These are phyloP conservation scores for Saccharomyces hybrid DNA, from an alignment of 1,139 yeast species.

Conservation along the genomic window DNA sequence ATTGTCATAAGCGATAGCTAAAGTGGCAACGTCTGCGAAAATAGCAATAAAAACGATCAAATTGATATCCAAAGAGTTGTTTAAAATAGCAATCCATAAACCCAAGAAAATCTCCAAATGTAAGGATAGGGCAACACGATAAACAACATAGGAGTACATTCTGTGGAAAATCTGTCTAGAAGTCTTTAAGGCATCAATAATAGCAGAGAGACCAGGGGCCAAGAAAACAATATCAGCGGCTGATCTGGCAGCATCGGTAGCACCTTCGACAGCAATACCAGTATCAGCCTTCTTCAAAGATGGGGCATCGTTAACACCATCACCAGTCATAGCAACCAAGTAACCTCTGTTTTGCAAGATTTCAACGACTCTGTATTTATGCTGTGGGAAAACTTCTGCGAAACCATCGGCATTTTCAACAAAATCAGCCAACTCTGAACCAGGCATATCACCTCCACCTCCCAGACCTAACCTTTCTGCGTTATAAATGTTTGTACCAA, in stretches of 20 bases:
- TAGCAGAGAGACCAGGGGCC: constrained; percentile 94
- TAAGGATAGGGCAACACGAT: constrained; percentile 90
- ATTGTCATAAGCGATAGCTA: constrained; percentile 92
- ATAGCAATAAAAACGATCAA: constrained; percentile 90
- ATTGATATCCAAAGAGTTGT: constrained; percentile 74
- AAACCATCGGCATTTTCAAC: constrained; percentile 97
- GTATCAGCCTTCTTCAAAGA: constrained; percentile 94
- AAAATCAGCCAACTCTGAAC: constrained; percentile 91
- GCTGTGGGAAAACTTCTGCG: constrained; percentile 97
- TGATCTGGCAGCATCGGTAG: constrained; percentile 92
- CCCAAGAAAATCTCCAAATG: constrained; percentile 91
- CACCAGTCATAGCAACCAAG: constrained; percentile 98
- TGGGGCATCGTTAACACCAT: constrained; percentile 96
- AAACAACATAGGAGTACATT: constrained; percentile 93
- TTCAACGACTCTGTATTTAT: constrained; percentile 68
- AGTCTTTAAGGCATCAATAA: constrained; percentile 87
- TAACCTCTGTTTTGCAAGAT: constrained; percentile 62
- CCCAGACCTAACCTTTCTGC: constrained; percentile 95
- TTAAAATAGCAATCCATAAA: constrained; percentile 89
- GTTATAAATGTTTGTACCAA: constrained; percentile 94
- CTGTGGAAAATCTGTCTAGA: constrained; percentile 97
- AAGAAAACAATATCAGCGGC: constrained; percentile 96
- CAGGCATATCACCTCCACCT: constrained; percentile 95
- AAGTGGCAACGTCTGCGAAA: constrained; percentile 92
- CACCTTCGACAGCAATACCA: constrained; percentile 97